These are phyloP conservation scores for Penicillium goetzii DNA, from an alignment of 495 filamentous ascomycete genomes.

Conservation along the genomic window DNA sequence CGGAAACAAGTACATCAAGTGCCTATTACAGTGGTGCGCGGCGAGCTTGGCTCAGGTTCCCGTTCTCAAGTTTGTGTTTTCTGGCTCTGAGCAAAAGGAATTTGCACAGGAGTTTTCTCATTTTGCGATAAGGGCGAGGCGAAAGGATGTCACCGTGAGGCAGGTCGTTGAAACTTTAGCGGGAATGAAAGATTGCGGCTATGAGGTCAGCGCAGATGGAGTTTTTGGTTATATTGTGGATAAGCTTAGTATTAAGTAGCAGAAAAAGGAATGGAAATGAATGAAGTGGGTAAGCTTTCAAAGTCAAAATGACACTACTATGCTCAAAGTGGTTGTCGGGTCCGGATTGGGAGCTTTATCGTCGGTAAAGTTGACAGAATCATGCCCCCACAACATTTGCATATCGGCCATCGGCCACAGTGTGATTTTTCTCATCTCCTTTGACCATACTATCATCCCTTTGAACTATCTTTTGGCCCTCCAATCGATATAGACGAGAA, in stretches of 20 bases:
- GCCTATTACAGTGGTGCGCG: neutral
- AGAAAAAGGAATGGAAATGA: neutral
- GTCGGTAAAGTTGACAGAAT: neutral
- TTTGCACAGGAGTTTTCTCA: neutral
- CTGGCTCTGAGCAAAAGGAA: neutral
- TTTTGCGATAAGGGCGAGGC: neutral
- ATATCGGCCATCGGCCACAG: neutral
- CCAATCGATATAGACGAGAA: neutral
- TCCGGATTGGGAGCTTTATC: neutral
- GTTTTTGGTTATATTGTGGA: neutral
- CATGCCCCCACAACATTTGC: neutral
- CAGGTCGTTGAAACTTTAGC: neutral
- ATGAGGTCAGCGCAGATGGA: neutral
- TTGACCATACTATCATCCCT: neutral
- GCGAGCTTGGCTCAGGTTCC: neutral
- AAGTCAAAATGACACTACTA: neutral
- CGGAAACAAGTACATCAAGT: constrained; percentile 6
- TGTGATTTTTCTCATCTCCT: neutral
- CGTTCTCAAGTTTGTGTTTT: neutral
- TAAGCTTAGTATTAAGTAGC: neutral
- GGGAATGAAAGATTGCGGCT: neutral
- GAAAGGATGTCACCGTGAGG: neutral
- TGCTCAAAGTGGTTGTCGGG: neutral
- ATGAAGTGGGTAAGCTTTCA: neutral
- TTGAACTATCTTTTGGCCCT: too few species aligned